phyloP scores from a whole-genome alignment of 805 yeast species.

The Komagataella pastoris region DNA sequence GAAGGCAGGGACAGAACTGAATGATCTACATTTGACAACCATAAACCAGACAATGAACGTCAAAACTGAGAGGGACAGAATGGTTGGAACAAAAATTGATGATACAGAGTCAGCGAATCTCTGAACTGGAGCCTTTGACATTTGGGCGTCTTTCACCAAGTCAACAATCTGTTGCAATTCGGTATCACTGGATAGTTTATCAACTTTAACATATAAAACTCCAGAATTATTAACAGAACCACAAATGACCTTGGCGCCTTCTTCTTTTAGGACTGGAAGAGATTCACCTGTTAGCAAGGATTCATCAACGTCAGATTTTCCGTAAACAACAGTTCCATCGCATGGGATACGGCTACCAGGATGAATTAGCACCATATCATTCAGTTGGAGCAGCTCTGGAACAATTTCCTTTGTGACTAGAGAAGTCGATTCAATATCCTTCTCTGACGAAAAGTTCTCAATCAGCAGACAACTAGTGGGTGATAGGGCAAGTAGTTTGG shows the following conservation, averaged over 20 bases:
- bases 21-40: slow-evolving; percentile 16
- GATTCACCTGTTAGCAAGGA: slow-evolving; percentile 90
- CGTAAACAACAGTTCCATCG: slow-evolving; percentile 72
- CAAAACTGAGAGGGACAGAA: slow-evolving; percentile 42
- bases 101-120: slow-evolving; percentile 78
- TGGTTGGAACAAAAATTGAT: slow-evolving; percentile 70
- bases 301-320: slow-evolving; percentile 79
- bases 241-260: slow-evolving; percentile 61
- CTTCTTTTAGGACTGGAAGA: slow-evolving; percentile 48
- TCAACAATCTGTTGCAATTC: slow-evolving; percentile 78
- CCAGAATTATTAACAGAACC: slow-evolving; percentile 86
- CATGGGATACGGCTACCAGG: slow-evolving; percentile 90
- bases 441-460: slow-evolving; percentile 17
- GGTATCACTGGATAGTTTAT: slow-evolving; percentile 69
- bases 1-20: slow-evolving; percentile 10
- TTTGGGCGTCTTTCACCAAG: slow-evolving; percentile 82
- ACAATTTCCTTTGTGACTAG: slow-evolving; percentile 37
- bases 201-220: slow-evolving; percentile 52
- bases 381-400: slow-evolving; percentile 63
- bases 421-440: slow-evolving; percentile 2
- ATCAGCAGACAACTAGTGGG: slow-evolving; percentile 67
- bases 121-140: slow-evolving; percentile 83
- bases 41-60: slow-evolving; percentile 60
- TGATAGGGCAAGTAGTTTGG: slow-evolving; percentile 65
- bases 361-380: slow-evolving; percentile 63